phyloP scores from a whole-genome alignment of 192 early-diverging fungal species.

The Geranomyces michiganensis region DNA sequence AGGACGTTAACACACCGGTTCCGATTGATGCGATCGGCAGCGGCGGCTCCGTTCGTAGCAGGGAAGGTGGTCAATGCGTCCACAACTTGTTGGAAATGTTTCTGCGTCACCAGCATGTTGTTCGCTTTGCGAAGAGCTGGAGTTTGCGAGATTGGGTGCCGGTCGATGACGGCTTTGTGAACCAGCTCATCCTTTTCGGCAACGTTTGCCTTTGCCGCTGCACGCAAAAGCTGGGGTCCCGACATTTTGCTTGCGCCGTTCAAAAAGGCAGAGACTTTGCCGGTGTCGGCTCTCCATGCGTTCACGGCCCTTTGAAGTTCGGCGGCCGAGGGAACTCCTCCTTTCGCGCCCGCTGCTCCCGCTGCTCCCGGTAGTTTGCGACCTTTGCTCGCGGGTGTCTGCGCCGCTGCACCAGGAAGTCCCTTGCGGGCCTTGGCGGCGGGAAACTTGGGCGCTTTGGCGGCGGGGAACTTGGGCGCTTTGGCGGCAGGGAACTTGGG shows the following conservation, averaged over 20 bases:
- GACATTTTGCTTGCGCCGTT: background rate
- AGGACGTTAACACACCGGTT: background rate
- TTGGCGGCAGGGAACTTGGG: background rate
- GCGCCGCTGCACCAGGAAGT: no score
- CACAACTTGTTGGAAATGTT: background rate
- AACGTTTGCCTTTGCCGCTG: background rate
- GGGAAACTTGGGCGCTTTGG: background rate
- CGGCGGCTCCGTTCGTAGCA: background rate
- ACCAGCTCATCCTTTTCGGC: background rate
- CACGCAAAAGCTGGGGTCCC: background rate
- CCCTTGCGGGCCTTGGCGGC: background rate
- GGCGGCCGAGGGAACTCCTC: background rate
- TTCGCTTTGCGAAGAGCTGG: background rate
- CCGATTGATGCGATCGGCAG: background rate
- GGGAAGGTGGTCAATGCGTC: background rate
- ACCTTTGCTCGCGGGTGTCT: no score
- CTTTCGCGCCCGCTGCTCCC: background rate
- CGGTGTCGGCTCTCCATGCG: slow-evolving; percentile 3
- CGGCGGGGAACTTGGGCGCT: background rate
- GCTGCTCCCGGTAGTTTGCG: background rate
- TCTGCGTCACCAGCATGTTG: slow-evolving; percentile 7
- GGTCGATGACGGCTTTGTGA: slow-evolving; percentile 7
- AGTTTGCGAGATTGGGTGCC: background rate
- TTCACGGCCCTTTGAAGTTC: background rate
- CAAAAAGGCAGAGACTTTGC: background rate